Evolutionary conservation across 1,284 basidiomycete species (phyloP), one percentile per base, ranked within the genome.

Genomic region (Rhodotorula sp.): DNA sequence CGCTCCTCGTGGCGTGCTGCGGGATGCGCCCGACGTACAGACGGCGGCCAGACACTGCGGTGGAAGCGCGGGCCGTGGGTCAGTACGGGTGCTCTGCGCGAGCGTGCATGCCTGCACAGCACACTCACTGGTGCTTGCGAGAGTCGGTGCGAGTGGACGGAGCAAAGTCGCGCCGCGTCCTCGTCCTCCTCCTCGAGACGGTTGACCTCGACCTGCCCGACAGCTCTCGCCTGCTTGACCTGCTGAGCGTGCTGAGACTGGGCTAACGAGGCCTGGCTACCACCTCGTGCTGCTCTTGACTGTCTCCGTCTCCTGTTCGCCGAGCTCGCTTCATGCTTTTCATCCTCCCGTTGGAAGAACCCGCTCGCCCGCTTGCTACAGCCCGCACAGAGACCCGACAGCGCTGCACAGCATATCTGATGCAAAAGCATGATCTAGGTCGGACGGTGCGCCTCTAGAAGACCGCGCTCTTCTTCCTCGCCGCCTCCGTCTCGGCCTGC

Each of bases 401-500:
- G 44, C 9, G 7, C 12, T 46, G 21, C 17, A 46, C 17, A 22
- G 44, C 9, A 10, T 8, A 17, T 46, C 13, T 46, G 17, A 8
- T 17, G 44, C 13, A 50, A 12, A n/a, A 12, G 48, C 7, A 29
- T 29, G 6, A 6, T 29, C n/a, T 3, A 12, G 17, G 15, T 4
- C 51, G 51, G 13, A 3, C 51, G 25, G 22, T 27, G 44, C 44
- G 48, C 51, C 13, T 53, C 51, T 34, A 54, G 0, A 32, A 29
- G 21, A 54, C 53, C 53, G 34, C 53, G 53, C 29, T 34, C 32
- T 32, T 32, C 6, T 21, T 32, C 73, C 73, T 76, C 55, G 74
- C 76, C 60, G 50, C 68, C 69, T 81, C 81, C 58, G 77, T 77
- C 66, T 83, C 82, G 0, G 77, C 80, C 67, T 82, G 81, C 6